Evolutionary conservation across 805 yeast species (phyloP), one percentile per base, ranked within the genome.

Genomic region (Metahyphopichia silvanorum): DNA sequence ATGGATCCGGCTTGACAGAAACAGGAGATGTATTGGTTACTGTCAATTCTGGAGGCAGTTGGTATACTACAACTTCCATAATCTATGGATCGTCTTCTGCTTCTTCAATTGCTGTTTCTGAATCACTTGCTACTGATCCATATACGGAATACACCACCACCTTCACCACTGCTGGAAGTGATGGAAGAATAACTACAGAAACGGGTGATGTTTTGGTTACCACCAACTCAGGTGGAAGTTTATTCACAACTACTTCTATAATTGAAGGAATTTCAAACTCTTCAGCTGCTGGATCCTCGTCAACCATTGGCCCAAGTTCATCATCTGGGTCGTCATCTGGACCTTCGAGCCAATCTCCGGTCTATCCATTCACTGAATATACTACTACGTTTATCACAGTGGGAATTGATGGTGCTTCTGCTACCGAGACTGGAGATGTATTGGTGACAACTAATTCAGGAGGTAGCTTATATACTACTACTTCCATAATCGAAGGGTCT

Each of bases 11-110:
- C 4, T 34, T 34, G 6, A 50, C 53, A 6, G 44, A 44, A 13
- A 37, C 51, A 7, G 52, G 49, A 21, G 46, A 28, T 7, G 46
- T 43, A 19, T 18, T 29, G 31, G 44, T 46, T 15, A 33, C 41
- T 11, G 35, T 42, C 25, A 25, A 44, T 25, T 21, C 35, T 4
- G 27, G 16, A 12, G 49, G 51, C 4, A 19, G 34, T 9, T 27
- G 32, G 15, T 19, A 21, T 31, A 38, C 45, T 20, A 27, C 41
- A 2, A 37, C 47, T 6, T 33, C 40, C n/a, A n/a, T n/a, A 26
- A 11, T 14, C 12, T 18, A n/a, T 5, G 13, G 11, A 5, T 14
- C 29, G 3, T n/a, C 11, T 1, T 21, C 23, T 14, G 13, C 27
- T 4, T n/a, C 27, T 11, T 15, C 27, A 13, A 15, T 11, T 25